Conservation (phyloP, 306 rosid genomes). For the Datisca glomerata region DNA sequence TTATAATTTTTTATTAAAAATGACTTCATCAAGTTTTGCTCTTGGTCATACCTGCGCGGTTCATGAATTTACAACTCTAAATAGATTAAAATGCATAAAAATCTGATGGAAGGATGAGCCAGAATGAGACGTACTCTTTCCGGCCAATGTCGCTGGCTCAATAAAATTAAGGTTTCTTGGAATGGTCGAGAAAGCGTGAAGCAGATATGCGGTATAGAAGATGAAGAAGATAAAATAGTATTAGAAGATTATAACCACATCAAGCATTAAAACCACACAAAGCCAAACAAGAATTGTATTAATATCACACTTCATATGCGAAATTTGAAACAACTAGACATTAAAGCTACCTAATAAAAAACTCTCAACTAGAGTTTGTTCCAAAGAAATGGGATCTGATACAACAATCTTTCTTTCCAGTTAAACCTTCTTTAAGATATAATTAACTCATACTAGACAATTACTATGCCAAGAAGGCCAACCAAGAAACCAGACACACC, state of each 20-base stretch:
- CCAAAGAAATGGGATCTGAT: neutral
- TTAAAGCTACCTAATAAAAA: neutral
- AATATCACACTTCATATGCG: neutral
- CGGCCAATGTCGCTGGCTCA: conserved; percentile 88
- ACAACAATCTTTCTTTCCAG: no score
- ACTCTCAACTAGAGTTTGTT: neutral
- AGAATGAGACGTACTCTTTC: conserved; percentile 60
- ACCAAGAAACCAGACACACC: no score
- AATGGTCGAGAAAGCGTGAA: conserved; percentile 47
- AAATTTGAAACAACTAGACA: conserved; percentile 2
- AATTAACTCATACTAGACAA: no score
- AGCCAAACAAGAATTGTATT: neutral
- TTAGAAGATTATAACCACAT: neutral
- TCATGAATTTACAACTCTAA: conserved; percentile 6
- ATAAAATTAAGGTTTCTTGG: conserved; percentile 56
- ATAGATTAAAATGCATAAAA: neutral
- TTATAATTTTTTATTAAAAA: no score
- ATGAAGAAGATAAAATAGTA: conserved; percentile 1
- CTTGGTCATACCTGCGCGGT: conserved; percentile 46
- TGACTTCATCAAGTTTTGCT: conserved; percentile 68
- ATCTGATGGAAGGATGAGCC: conserved; percentile 3
- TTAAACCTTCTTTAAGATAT: no score
- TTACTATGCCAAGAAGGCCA: no score
- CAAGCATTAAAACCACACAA: conserved; percentile 1
- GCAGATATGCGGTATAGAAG: conserved; percentile 42